phyloP scores from a whole-genome alignment of 2,329 filamentous ascomycete species.

The Gremmenia infestans region DNA sequence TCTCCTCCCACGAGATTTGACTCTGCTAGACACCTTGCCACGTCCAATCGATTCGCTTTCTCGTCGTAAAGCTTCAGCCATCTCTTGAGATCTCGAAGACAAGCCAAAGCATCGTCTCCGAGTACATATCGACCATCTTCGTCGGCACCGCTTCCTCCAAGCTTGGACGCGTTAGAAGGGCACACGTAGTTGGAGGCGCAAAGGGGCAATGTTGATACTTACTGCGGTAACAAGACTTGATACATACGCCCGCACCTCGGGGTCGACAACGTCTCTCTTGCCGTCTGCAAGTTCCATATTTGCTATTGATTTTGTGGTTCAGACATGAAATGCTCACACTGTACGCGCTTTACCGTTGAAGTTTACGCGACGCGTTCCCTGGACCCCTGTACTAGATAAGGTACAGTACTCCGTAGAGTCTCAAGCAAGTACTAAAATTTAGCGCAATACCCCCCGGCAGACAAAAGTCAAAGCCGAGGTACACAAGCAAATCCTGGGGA shows the following conservation, averaged over 20 bases:
- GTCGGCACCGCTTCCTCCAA: conserved; percentile 76
- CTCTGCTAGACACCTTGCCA: conserved; percentile 86
- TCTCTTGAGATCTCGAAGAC: conserved; percentile 86
- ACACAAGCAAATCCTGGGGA: neutral
- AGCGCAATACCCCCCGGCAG: too few species aligned
- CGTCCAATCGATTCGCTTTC: conserved; percentile 88
- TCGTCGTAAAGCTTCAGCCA: conserved; percentile 96
- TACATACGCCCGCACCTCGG: conserved; percentile 88
- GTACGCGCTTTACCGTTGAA: neutral
- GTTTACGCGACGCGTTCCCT: neutral
- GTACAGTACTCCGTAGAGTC: too few species aligned
- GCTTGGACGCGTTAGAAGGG: conserved; percentile 44
- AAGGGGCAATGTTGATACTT: conserved; percentile 16
- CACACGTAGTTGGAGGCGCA: neutral
- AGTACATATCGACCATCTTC: conserved; percentile 81
- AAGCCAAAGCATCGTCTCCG: conserved; percentile 88
- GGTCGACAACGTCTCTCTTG: conserved; percentile 66
- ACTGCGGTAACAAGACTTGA: conserved; percentile 88
- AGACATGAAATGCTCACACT: neutral
- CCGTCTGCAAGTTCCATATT: conserved; percentile 52
- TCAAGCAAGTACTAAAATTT: too few species aligned
- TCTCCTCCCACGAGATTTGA: conserved; percentile 89
- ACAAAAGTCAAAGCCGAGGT: neutral
- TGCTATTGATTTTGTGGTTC: neutral
- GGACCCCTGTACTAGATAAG: too few species aligned